Percentiles rank a stretch among this genome's conserved stretches.
Evolutionary conservation across 306 rosid species (phyloP).

Genomic region (Lathyrus oleraceus): DNA sequence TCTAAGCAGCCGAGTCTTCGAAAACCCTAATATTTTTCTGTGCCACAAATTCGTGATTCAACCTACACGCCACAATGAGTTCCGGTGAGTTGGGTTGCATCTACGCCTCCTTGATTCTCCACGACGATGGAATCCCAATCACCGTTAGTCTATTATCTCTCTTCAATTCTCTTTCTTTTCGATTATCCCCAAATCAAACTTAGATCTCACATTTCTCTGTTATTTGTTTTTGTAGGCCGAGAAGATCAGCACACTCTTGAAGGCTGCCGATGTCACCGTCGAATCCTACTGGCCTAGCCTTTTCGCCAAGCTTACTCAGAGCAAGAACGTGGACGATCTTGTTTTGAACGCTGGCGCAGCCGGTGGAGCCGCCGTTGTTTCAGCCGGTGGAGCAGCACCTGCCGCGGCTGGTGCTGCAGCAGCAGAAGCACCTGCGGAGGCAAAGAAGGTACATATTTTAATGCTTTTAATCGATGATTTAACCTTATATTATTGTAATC

Average conservation of each 20-base stretch:
- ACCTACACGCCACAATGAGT: conserved; percentile 44
- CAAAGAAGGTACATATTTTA: conserved; percentile 55
- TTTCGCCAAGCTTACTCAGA: conserved; percentile 71
- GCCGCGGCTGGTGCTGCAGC: conserved; percentile 42
- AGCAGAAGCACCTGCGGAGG: conserved; percentile 47
- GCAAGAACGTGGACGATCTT: conserved; percentile 60
- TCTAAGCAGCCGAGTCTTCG: neutral
- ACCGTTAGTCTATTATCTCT: conserved; percentile 43
- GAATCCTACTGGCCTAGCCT: conserved; percentile 79
- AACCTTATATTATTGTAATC: neutral
- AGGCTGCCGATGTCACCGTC: conserved; percentile 51
- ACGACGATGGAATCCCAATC: conserved; percentile 66
- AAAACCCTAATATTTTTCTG: conserved; percentile 19
- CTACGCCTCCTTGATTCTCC: conserved; percentile 62
- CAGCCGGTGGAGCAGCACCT: conserved; percentile 32
- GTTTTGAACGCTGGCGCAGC: conserved; percentile 53
- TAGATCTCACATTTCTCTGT: neutral
- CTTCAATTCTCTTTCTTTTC: neutral
- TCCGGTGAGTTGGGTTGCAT: conserved; percentile 58
- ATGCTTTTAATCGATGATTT: neutral
- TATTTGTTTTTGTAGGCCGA: conserved; percentile 45
- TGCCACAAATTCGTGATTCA: neutral
- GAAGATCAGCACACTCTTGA: conserved; percentile 59
- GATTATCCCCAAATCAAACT: neutral
- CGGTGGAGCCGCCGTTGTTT: conserved; percentile 52